Base-by-base conservation (phyloP, 164 flowering plant genomes). In the Dillenia suffruticosa region DNA sequence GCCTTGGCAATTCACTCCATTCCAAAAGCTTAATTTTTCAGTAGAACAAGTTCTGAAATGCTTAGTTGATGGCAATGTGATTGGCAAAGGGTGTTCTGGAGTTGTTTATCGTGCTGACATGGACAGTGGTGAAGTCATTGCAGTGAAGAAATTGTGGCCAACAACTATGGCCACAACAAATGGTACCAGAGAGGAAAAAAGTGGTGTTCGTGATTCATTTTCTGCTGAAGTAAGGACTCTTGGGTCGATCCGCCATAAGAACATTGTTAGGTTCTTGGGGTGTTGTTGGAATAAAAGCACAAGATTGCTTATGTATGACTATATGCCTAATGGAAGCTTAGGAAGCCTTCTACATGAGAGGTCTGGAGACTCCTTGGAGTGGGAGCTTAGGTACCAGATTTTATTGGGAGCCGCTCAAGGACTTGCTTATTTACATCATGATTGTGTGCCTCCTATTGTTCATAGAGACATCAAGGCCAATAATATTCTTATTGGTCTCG, bases 381-480 rank as follows among this genome's bases (percentile, higher is more conserved):
- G 88, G 88, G 84, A 76, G 3, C 12, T 74, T 26, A 71, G 88
- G 68, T 84, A 84, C 62, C 70, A 64, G 52, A 84, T 84, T 55
- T 56, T 80, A 57, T 57, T 81, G 9, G 88, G 86, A 10, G 77
- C 84, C 0, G 88, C 85, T 7, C 77, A 81, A 62, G 88, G 88
- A 12, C 67, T 81, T 7, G 77, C 84, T 11, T 84, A 84, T 66
- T 62, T 84, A 14, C 88, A 84, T 70, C 84, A 81, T 75, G 88
- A 81, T 49, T 84, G 88, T 63, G 76, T 66, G 26, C 88, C 88
- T 49, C 85, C 82, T 1, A 84, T 84, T 65, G 79, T 84, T 65
- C 88, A 84, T 44, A 72, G 88, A 22, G 88, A 84, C 62, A 80
- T 84, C 71, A 84, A 84, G 72, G 83, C 85, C 56, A 84, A 79